Evolutionary conservation across 768 basidiomycete genomes (phyloP), one percentile per base, ranked within the genome.

Genomic region (Chiua virens): DNA sequence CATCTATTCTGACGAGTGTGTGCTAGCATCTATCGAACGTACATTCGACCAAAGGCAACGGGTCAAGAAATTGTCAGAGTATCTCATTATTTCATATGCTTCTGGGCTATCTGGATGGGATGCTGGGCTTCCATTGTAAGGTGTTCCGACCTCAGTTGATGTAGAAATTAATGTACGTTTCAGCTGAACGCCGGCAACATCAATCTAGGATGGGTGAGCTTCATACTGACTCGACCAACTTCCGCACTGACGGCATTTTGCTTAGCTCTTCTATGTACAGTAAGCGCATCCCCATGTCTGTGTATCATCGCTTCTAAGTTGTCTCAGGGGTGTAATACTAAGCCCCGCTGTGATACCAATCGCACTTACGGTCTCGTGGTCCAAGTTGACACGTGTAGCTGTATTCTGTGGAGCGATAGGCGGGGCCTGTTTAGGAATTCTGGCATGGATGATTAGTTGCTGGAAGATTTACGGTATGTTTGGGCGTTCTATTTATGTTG

Each of bases 291-390:
- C 15, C 17, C 15, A 23, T 35, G 25, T 6, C 37, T 3, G 14
- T 13, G 22, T 22, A 20, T 43, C 20, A 45, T 17, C 6, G 17
- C 34, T 27, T 44, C 45, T 43, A 20, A 44, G 17, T 38, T n/a
- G 11, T 17, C 44, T 3, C 47, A 78, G 78, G 66, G 78, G 76
- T n/a, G 75, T 76, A 7, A 62, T 78, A 15, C 73, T 79, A 17
- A 74, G 75, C 51, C 76, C 77, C 11, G 77, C 76, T 1, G 78
- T 79, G n/a, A 73, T 78, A 44, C 77, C 78, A 1, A 76, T 80
- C 45, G 74, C 63, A 4, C 63, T 79, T 32, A 78, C 73, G 0
- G 72, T 79, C 30, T 73, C 73, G 1, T 78, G 77, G 77, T 69
- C 71, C 30, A 78, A 77, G 53, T 58, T 79, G 15, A 73, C 74